Conservation (phyloP, 495 filamentous ascomycete genomes). For the Thozetella sp. region DNA sequence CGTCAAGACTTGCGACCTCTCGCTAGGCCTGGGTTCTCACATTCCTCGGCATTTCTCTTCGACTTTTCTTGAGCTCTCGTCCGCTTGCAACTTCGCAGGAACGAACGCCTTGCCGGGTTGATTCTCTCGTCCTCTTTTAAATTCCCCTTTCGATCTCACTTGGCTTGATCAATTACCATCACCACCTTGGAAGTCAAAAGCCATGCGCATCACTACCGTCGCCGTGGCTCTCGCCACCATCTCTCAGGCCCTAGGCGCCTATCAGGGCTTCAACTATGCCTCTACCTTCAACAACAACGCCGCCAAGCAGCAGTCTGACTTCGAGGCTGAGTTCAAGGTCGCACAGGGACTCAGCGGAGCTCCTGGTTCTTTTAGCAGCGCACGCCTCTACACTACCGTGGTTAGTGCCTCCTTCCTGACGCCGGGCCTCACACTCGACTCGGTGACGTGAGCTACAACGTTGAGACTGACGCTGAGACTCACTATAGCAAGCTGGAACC, state of each 20-base stretch:
- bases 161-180: not conserved
- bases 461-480: not conserved
- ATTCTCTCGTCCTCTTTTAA: too few relatives aligned
- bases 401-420: slow-evolving; percentile 23
- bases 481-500: slow-evolving; percentile 43
- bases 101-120: too few relatives aligned
- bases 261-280: slow-evolving; percentile 86
- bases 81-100: not conserved
- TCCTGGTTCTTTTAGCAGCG: slow-evolving; percentile 70
- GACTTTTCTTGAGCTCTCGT: not conserved
- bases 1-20: not conserved
- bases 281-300: slow-evolving; percentile 60
- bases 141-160: too few relatives aligned
- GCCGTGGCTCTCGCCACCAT: slow-evolving; percentile 30
- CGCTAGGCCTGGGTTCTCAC: too few relatives aligned
- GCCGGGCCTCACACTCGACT: not conserved
- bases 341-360: slow-evolving; percentile 71
- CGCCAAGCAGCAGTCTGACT: slow-evolving; percentile 65
- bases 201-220: slow-evolving; percentile 24
- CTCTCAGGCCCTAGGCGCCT: slow-evolving; percentile 31
- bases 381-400: slow-evolving; percentile 54
- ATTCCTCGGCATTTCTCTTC: not conserved
- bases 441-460: not conserved
- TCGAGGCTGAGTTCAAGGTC: slow-evolving; percentile 67
- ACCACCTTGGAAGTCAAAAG: slow-evolving; percentile 5